phyloP scores from a whole-genome alignment of 225 moss, liverwort and hornwort genomes.

The Straminergon stramineum region DNA sequence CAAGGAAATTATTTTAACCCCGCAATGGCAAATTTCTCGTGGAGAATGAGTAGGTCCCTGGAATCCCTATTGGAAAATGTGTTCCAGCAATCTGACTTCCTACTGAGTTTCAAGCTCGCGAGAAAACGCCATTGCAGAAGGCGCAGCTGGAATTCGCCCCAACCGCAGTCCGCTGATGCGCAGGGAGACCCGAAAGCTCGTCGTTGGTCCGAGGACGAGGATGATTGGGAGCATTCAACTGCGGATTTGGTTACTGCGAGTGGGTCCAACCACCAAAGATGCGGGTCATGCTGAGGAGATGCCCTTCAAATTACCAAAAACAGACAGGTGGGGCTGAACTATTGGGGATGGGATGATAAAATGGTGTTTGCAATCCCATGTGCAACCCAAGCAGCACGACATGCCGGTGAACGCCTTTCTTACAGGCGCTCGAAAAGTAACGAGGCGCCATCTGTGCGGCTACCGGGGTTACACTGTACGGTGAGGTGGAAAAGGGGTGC shows the following conservation, averaged over 20 bases:
- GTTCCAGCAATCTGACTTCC: neutral
- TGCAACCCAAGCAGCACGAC: neutral
- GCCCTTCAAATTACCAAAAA: neutral
- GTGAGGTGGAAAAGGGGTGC: conserved; percentile 15
- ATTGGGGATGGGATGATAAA: neutral
- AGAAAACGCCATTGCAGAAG: neutral
- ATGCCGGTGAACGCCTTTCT: neutral
- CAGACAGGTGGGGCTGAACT: neutral
- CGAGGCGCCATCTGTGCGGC: neutral
- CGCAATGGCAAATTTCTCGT: neutral
- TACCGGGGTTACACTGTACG: neutral
- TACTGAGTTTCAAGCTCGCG: neutral
- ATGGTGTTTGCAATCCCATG: neutral
- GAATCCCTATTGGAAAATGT: neutral
- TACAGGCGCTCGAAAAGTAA: neutral
- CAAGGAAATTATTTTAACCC: neutral
- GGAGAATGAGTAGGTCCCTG: neutral
- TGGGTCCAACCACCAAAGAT: neutral
- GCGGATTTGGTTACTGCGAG: conserved; percentile 7
- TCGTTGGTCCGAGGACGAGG: neutral
- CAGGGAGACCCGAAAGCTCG: neutral
- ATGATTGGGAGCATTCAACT: neutral
- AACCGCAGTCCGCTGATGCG: neutral
- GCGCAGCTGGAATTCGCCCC: neutral
- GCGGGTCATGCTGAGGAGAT: neutral